Base-by-base conservation (phyloP, 495 filamentous ascomycete species). In the Monascus purpureus region DNA sequence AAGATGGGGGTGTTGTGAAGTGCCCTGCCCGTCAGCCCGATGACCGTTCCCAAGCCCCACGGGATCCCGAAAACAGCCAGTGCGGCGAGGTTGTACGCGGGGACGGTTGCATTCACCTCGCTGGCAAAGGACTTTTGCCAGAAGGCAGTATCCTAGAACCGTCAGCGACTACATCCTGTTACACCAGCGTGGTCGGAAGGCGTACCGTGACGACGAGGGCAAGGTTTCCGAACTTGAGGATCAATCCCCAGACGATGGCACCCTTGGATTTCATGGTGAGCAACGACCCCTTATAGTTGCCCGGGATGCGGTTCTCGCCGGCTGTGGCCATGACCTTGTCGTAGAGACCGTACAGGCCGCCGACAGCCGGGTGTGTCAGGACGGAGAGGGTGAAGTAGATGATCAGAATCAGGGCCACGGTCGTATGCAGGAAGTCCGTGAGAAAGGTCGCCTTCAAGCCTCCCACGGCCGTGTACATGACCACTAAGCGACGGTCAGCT, bases 361-460 rank as follows among this genome's bases (percentile, higher is more conserved):
- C 66, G 18, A 69, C 35, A 7, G 52, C 40, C 13, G 48, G 38
- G 20, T 37, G 52, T 0, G 63, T 56, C 23, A 56, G 49, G 20
- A 65, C 46, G 0, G 56, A 50, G 35, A 71, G 68, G 31, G 59
- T 61, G 31, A 56, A 61, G 1, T 48, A 50, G 28, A 71, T 66
- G 28, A 63, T 49, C 18, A 67, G 47, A 25, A 70, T 68, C 17
- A 62, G 50, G 9, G 53, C 47, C 17, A 62, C 51, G 9, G 53
- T 46, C 5, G 61, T 56, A 29, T 64, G 58, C 35, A 63, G 61
- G 31, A 57, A 59, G 35, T 57, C 53, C 4, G 51, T 55, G 9
- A 71, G 39, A 45, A 71, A 69, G 43, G 62, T 64, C 28, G 62
- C 62, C 37, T 66, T 64, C 37, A 66, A 61, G 4, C 62, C 59